These are phyloP conservation scores for Irpex sp. DNA, from an alignment of 1,284 basidiomycete genomes.

Conservation along the genomic window DNA sequence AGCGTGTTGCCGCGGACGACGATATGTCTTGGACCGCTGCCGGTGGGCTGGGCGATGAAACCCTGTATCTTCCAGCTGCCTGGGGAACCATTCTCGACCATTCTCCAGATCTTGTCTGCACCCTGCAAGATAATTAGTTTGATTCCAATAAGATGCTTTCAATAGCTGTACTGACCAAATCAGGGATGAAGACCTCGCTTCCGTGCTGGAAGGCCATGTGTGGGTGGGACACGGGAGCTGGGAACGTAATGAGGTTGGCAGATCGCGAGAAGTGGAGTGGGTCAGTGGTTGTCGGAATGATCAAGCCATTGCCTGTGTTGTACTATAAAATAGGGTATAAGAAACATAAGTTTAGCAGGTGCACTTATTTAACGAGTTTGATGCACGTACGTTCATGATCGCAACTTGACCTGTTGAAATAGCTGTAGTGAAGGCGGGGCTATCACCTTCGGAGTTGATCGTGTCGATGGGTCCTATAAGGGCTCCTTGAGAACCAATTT, in stretches of 20 bases:
- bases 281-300: constrained; percentile 44
- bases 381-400: constrained; percentile 46
- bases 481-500: constrained; percentile 39
- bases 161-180: constrained; percentile 42
- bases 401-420: constrained; percentile 56
- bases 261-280: constrained; percentile 38
- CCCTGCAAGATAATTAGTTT: constrained; percentile 38
- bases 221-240: constrained; percentile 50
- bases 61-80: constrained; percentile 54
- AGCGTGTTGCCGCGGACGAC: constrained; percentile 49
- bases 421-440: constrained; percentile 47
- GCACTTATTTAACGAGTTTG: background rate
- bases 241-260: constrained; percentile 50
- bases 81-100: constrained; percentile 35
- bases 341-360: background rate
- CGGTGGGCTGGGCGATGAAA: constrained; percentile 55
- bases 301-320: constrained; percentile 48
- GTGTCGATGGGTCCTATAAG: constrained; percentile 45
- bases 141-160: background rate
- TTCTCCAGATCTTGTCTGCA: constrained; percentile 62
- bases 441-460: constrained; percentile 44
- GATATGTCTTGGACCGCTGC: constrained; percentile 67
- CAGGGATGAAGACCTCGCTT: constrained; percentile 57
- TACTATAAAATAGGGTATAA: constrained; percentile 36
- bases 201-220: constrained; percentile 58